phyloP scores from a whole-genome alignment of 768 basidiomycete genomes.

The Tulasnella sp. region DNA sequence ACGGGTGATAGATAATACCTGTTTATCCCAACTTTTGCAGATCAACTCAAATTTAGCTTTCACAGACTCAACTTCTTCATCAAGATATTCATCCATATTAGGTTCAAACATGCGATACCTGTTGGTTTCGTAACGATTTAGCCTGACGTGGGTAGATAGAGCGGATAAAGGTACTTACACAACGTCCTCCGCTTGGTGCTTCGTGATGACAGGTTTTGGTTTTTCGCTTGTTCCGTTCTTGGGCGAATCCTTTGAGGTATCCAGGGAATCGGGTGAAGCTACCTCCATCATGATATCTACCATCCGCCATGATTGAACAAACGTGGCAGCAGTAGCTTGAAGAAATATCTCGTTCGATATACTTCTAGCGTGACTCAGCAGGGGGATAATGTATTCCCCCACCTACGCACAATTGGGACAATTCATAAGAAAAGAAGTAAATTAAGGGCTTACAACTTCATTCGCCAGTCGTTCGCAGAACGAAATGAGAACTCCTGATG shows the following conservation, averaged over 20 bases:
- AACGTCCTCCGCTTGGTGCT: slow-evolving; percentile 61
- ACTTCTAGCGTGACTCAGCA: slow-evolving; percentile 65
- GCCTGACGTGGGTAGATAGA: background rate
- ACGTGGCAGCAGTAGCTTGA: slow-evolving; percentile 78
- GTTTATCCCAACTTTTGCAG: slow-evolving; percentile 67
- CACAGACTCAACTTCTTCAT: slow-evolving; percentile 78
- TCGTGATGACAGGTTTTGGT: slow-evolving; percentile 26
- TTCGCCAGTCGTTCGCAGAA: slow-evolving; percentile 75
- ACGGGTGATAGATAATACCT: slow-evolving; percentile 38
- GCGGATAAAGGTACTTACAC: slow-evolving; percentile 39
- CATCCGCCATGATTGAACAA: slow-evolving; percentile 76
- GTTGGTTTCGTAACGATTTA: background rate
- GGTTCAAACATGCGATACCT: slow-evolving; percentile 92
- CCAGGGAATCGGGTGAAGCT: slow-evolving; percentile 20
- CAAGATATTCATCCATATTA: slow-evolving; percentile 96
- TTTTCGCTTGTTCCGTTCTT: slow-evolving; percentile 22
- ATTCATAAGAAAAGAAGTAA: slow-evolving; percentile 6
- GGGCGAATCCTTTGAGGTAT: slow-evolving; percentile 7
- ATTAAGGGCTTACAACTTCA: slow-evolving; percentile 53
- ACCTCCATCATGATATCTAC: slow-evolving; percentile 62
- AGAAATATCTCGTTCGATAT: slow-evolving; percentile 60
- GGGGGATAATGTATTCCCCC: slow-evolving; percentile 69
- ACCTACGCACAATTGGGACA: slow-evolving; percentile 35
- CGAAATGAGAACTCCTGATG: slow-evolving; percentile 58
- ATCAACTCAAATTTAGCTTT: slow-evolving; percentile 61